These are phyloP conservation scores for Nitzschia sp. DNA, from an alignment of 108 stramenopile species.

Conservation along the genomic window DNA sequence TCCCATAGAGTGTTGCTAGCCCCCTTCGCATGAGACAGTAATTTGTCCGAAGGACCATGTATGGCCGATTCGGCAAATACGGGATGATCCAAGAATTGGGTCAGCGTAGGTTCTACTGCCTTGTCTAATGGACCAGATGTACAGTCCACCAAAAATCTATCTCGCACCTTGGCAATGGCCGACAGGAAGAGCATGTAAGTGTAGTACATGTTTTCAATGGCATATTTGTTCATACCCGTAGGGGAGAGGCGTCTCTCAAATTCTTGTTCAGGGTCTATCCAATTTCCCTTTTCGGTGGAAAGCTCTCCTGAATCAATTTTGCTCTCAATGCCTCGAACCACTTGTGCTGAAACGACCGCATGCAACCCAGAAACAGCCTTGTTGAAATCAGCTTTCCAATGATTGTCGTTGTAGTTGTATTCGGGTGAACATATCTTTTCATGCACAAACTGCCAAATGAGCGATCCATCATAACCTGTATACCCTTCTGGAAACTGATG, in stretches of 20 bases:
- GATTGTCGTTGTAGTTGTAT: conserved; percentile 70
- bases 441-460: conserved; percentile 85
- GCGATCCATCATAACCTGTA: conserved; percentile 83
- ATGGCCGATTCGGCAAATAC: conserved; percentile 62
- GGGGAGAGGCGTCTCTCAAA: conserved; percentile 70
- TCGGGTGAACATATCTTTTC: conserved; percentile 68
- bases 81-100: conserved; percentile 49
- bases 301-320: conserved; percentile 56
- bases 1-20: conserved; percentile 67
- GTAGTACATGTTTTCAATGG: conserved; percentile 93
- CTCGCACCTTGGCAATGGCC: conserved; percentile 73
- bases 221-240: conserved; percentile 76
- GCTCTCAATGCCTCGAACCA: conserved; percentile 69
- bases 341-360: conserved; percentile 78
- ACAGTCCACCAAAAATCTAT: conserved; percentile 69
- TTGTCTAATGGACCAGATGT: conserved; percentile 54
- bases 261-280: conserved; percentile 75
- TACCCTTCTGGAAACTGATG: conserved; percentile 80
- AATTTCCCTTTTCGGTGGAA: conserved; percentile 49
- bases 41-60: conserved; percentile 49
- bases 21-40: conserved; percentile 63
- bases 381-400: conserved; percentile 91
- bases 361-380: conserved; percentile 85
- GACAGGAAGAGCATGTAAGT: conserved; percentile 88
- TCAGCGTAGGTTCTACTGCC: conserved; percentile 33